Evolutionary conservation across 2,329 filamentous ascomycete genomes (phyloP).

Genomic region (Diaporthe caulivora): DNA sequence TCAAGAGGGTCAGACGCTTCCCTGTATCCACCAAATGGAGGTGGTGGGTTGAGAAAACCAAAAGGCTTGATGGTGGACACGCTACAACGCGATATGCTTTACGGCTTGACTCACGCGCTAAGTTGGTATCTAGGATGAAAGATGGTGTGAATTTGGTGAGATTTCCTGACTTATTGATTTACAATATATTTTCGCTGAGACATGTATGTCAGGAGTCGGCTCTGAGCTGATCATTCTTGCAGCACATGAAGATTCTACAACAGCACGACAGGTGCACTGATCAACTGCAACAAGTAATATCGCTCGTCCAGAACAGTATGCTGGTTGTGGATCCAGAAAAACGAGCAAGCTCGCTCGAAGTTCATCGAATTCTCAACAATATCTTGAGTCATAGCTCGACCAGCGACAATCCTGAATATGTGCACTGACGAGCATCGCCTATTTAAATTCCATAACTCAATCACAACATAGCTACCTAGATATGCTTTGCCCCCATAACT

Average conservation of each 20-base stretch:
- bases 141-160: neutral
- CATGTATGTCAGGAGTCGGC: too few relatives aligned
- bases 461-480: too few relatives aligned
- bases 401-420: too few relatives aligned
- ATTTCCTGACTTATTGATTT: too few relatives aligned
- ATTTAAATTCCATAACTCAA: too few relatives aligned
- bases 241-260: neutral
- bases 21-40: too few relatives aligned
- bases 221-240: neutral
- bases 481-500: too few relatives aligned
- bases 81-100: neutral
- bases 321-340: neutral
- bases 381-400: too few relatives aligned
- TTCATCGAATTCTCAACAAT: neutral
- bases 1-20: neutral
- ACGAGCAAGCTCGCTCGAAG: neutral
- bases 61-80: fast-evolving
- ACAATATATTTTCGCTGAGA: too few relatives aligned
- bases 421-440: too few relatives aligned
- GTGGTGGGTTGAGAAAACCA: too few relatives aligned
- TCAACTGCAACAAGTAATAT: neutral
- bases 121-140: neutral
- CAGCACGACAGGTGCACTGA: neutral
- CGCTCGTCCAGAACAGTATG: neutral
- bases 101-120: neutral